A percentile compares a stretch with the other conserved stretches of the same genome.
Conservation (phyloP, 257 asterid species). For the Gentiana macrophylla region DNA sequence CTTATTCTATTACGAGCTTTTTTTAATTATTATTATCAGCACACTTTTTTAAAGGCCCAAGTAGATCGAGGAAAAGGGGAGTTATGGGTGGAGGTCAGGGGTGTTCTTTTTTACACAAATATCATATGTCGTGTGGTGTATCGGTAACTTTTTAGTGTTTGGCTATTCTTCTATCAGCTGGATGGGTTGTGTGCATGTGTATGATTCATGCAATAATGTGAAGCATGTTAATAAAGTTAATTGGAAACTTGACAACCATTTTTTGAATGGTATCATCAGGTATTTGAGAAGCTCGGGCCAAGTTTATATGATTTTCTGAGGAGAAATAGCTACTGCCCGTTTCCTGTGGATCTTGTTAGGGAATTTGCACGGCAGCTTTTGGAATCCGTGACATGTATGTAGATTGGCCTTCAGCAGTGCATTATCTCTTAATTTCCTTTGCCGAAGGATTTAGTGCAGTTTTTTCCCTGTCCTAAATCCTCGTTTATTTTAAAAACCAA, state of each 20-base stretch:
- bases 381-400: conserved; percentile 99
- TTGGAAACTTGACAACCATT: conserved; percentile 34
- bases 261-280: conserved; percentile 82
- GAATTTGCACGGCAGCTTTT: conserved; percentile 93
- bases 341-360: conserved; percentile 95
- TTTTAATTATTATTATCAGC: too few species aligned
- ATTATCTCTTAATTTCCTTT: conserved; percentile 35
- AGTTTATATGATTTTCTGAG: conserved; percentile 93
- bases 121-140: too few species aligned
- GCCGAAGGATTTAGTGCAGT: conserved; percentile 50
- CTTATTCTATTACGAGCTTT: too few species aligned
- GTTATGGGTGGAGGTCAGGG: too few species aligned
- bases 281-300: conserved; percentile 99
- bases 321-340: conserved; percentile 86
- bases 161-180: too few species aligned
- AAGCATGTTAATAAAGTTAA: too few species aligned
- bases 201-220: too few species aligned
- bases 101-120: too few species aligned
- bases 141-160: too few species aligned
- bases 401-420: conserved; percentile 31
- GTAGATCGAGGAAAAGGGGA: too few species aligned
- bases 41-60: too few species aligned
- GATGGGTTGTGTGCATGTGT: too few species aligned
- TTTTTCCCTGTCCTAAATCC: conserved; percentile 11
- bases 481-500: conserved; percentile 11